Evolutionary conservation across 495 filamentous ascomycete genomes (phyloP), one percentile per base, ranked within the genome.

Genomic region (Aspergillus heteromorphus): DNA sequence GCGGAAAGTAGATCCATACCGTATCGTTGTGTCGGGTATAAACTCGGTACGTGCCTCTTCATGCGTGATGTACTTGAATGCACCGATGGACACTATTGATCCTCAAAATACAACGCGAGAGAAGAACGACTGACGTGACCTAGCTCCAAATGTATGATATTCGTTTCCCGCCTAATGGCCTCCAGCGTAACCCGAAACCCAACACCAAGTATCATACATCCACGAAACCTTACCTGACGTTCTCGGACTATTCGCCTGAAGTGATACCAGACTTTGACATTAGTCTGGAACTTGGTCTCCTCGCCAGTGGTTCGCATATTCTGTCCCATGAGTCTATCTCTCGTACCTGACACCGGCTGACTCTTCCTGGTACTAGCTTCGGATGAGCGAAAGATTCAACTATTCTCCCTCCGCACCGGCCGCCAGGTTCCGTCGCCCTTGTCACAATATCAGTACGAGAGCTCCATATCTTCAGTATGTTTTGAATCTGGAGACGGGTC

Each of bases 141-240:
- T 47, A 76, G 74, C 61, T 75, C n/a, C 59, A 70, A 60, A 74
- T 75, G 67, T 75, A 74, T 53, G 74, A 77, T 48, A 59, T 77
- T n/a, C 73, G 74, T 19, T 75, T 63, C 50, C 61, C 69, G 0
- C 55, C 64, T 10, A 67, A 68, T 31, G 64, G 63, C 34, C 40
- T 66, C 9, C 68, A 72, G 38, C 58, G 48, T 13, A 65, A 63
- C 27, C 65, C 66, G 11, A 63, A 65, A n/a, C 63, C 65, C 14
- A 62, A 61, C 18, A 50, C 55, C 41, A 56, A 49, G 18, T 48
- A 55, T 0, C 63, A 70, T 27, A 68, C 60, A 10, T 70, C 69
- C 2, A 73, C 66, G 1, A 64, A 53, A 31, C 69, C 74, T 3
- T 77, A 73, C 47, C 55, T 75, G 21, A 56, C 49, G 9, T 75